phyloP scores from a whole-genome alignment of 2,329 filamentous ascomycete genomes.

The Myriosclerotinia scirpicola region DNA sequence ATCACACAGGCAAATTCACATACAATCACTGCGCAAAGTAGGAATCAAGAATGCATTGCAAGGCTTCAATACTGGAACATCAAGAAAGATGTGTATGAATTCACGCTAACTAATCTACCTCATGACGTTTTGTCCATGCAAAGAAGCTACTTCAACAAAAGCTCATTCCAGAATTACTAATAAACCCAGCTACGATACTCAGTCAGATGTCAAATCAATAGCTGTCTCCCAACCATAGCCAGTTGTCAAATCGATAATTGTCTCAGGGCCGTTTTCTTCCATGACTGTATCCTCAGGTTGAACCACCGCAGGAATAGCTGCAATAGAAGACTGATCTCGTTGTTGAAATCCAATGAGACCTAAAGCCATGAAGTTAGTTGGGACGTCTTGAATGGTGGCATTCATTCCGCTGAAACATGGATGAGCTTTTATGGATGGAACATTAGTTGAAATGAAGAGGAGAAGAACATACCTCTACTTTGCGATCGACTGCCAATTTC shows the following conservation, averaged over 20 bases:
- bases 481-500: background rate
- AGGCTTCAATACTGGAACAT: background rate
- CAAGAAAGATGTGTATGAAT: background rate
- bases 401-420: background rate
- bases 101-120: background rate
- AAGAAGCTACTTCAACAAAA: background rate
- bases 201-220: constrained; percentile 9
- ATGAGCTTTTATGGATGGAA: background rate
- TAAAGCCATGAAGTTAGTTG: background rate
- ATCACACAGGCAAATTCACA: no score
- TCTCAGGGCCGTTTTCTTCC: background rate
- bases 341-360: background rate
- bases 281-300: background rate
- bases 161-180: background rate
- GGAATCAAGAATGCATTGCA: background rate
- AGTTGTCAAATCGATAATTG: background rate
- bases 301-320: background rate
- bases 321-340: background rate
- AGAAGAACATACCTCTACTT: background rate
- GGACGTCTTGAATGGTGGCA: no score
- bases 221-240: background rate
- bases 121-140: background rate
- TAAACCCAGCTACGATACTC: background rate
- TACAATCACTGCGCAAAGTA: background rate
- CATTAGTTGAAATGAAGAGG: no score